Evolutionary conservation across 257 asterid species (phyloP), one percentile per base, ranked within the genome.

Genomic region (Henckelia pumila): DNA sequence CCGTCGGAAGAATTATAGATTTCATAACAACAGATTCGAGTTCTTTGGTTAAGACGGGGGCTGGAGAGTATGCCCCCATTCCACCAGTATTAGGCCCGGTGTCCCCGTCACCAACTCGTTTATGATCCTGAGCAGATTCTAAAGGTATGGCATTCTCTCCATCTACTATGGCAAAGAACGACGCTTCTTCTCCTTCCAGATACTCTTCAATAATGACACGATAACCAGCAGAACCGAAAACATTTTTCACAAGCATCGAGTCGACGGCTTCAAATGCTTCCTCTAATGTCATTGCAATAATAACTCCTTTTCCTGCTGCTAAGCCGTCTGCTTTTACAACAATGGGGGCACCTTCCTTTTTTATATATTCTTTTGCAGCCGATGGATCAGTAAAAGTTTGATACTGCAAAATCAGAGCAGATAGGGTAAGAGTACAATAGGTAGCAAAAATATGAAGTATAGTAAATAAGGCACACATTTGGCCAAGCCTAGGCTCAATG

Each of bases 1-100:
- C 98, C 1, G 98, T 92, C 17, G 98, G 98, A 22, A 82, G 24
- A 76, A 92, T 92, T 23, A 92, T 89, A 7, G 95, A 83, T 21
- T 83, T 66, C 98, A 92, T 92, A 26, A 92, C 89, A 63, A 89
- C 44, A 8, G 85, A 78, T 65, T 92, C 83, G 50, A 92, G 93
- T 70, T 89, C 88, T 69, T 82, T 84, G 4, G 98, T 92, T 83
- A 92, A 70, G 66, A 92, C 76, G 9, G 98, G 96, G 40, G 98
- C 98, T 1, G 98, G 98, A 63, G 97, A 92, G 77, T 89, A 92
- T 23, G 98, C 97, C 57, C 98, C 98, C 98, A 88, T 92, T 65
- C 98, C 98, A 69, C 98, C 98, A 23, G 98, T 92, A 80, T 92
- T 92, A 13, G 95, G 93, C 24, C 98, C 98, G 8, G 85, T 80